Base-by-base conservation (phyloP, 768 basidiomycete species). In the Epithele typhae region DNA sequence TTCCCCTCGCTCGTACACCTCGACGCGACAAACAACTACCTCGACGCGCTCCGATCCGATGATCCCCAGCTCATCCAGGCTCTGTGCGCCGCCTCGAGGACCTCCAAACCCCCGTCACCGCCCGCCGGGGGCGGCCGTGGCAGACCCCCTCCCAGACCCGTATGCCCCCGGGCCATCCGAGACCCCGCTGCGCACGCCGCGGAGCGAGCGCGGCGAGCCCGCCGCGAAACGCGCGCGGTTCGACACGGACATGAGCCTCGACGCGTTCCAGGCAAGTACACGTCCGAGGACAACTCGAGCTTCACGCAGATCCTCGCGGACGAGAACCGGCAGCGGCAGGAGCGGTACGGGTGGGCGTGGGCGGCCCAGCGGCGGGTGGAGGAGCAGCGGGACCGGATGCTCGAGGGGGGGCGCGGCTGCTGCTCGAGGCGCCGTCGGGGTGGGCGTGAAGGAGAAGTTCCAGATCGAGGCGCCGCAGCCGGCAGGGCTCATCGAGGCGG, bases 221-320 rank as follows among this genome's bases (percentile, higher is more conserved):
- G 58, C 3, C 67, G 65, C 25, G 49, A 43, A 23, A 24, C 43
- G 7, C 56, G 51, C 6, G 76, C 77, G 53, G n/a, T 82, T 78
- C 56, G 76, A 89, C 55, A 68, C 71, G 3, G 62, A 71, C 49
- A 68, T 92, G 60, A 82, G 77, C 45, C 75, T 97, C 15, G 92
- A 97, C 63, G 70, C 70, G 70, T 75, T 21, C 63, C 73, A 2
- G 51, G 63, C 52, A 83, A 91, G 67, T 96, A 91, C 63, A 98
- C 96, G 1, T 96, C 93, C 0, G 93, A 97, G 61, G 96, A 99
- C 66, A 99, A 99, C 64, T 82, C 94, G 5, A 96, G 93, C 49
- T 98, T 99, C 63, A 91, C 92, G 8, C 76, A 90, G 52, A 94
- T 98, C 49, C 68, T 99, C 45, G 82, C 92, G 48, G 82, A 86